Conservation (phyloP, 2,329 filamentous ascomycete species). For the Drechslerella coelobrocha region DNA sequence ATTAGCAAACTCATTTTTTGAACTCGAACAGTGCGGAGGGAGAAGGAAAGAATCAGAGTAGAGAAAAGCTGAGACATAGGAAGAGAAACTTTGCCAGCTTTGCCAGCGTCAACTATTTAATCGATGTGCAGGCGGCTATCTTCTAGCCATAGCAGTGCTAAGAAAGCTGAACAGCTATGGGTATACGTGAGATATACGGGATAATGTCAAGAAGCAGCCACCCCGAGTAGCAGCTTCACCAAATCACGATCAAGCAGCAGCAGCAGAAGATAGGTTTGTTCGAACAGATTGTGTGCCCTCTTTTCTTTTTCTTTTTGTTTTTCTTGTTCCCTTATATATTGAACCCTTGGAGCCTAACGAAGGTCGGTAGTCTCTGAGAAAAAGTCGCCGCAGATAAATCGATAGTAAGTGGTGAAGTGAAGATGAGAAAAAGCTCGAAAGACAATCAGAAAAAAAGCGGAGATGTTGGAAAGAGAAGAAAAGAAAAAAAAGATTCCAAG, state of each 20-base stretch:
- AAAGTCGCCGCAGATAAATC: conserved; percentile 24
- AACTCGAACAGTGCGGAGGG: neutral
- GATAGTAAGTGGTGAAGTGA: conserved; percentile 17
- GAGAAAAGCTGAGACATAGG: neutral
- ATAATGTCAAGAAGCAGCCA: neutral
- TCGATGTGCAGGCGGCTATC: neutral
- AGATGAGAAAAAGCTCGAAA: conserved; percentile 37
- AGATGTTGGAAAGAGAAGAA: conserved; percentile 18
- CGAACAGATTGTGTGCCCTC: conserved; percentile 19
- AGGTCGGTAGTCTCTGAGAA: conserved; percentile 38
- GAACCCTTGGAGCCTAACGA: conserved; percentile 51
- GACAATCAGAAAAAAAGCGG: conserved; percentile 21
- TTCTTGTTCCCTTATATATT: conserved; percentile 31
- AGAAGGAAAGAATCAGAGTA: neutral
- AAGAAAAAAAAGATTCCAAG: conserved; percentile 16
- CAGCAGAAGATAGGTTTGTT: conserved; percentile 35
- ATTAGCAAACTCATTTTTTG: conserved; percentile 21
- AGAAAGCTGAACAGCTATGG: neutral
- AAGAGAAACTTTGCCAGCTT: too few species aligned
- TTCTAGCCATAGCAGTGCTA: neutral
- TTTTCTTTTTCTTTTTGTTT: conserved; percentile 16
- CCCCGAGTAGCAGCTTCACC: conserved; percentile 27
- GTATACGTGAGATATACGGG: conserved; percentile 27
- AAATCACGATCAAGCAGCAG: conserved; percentile 42
- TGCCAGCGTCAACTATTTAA: neutral